Evolutionary conservation across 352 stramenopile species (phyloP).

Genomic region (Globisporangium radiosum): DNA sequence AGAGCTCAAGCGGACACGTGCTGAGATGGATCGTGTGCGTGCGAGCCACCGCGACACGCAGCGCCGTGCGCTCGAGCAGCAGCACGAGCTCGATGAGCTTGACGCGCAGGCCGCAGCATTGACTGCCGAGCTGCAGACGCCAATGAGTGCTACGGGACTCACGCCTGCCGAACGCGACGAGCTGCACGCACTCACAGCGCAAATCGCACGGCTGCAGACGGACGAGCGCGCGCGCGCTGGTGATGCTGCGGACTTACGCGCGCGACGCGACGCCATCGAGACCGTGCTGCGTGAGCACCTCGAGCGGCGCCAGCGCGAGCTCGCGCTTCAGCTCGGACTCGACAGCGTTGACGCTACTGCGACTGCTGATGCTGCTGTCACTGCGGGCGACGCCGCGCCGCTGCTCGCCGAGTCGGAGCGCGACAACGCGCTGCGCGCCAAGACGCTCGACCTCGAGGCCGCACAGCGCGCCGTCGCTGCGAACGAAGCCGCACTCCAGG

Average conservation of each 20-base stretch:
- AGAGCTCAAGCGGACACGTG: constrained; percentile 73
- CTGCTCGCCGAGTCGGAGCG: constrained; percentile 46
- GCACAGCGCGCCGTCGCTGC: constrained; percentile 64
- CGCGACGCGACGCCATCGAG: constrained; percentile 83
- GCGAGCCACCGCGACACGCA: constrained; percentile 46
- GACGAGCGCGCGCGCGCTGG: constrained; percentile 83
- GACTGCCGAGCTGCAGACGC: constrained; percentile 51
- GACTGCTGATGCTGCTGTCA: not conserved
- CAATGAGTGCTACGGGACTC: constrained; percentile 64
- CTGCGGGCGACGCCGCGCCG: too few species aligned
- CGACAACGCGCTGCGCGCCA: constrained; percentile 76
- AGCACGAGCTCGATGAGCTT: constrained; percentile 61
- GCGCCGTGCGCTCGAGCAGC: constrained; percentile 44
- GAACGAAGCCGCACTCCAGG: constrained; percentile 52
- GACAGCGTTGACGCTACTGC: constrained; percentile 33
- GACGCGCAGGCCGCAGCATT: constrained; percentile 43
- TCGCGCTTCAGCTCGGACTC: constrained; percentile 50
- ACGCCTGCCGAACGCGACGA: constrained; percentile 27
- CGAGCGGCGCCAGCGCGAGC: constrained; percentile 73
- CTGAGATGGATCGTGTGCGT: constrained; percentile 65
- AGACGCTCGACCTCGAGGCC: constrained; percentile 87
- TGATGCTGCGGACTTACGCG: constrained; percentile 84
- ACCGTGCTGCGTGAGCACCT: constrained; percentile 92
- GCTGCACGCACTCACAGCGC: constrained; percentile 37
- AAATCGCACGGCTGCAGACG: constrained; percentile 74